phyloP scores from a whole-genome alignment of 202 grass and related monocot species.

The Panicum virgatum region DNA sequence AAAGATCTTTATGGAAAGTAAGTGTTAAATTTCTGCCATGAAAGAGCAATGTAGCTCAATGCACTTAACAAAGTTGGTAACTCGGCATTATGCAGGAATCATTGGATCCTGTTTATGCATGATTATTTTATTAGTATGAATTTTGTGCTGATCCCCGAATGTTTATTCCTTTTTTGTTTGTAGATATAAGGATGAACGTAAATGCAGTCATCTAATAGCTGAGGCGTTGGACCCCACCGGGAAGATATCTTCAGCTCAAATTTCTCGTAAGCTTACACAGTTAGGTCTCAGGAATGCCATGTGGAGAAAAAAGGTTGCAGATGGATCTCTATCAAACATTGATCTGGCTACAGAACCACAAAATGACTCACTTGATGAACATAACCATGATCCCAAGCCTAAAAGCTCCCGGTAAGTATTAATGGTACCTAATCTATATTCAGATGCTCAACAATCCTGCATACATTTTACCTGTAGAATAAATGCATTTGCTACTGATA shows the following conservation, averaged over 20 bases:
- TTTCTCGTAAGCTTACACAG: constrained; percentile 82
- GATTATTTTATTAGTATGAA: constrained; percentile 17
- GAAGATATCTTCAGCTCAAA: constrained; percentile 73
- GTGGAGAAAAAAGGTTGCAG: constrained; percentile 46
- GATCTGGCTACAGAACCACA: constrained; percentile 36
- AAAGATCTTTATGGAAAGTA: constrained; percentile 80
- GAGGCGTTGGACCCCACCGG: constrained; percentile 80
- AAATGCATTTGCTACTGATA: constrained; percentile 6
- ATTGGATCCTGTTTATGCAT: not conserved
- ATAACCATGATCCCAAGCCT: constrained; percentile 30
- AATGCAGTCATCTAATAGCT: constrained; percentile 75
- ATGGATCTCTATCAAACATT: constrained; percentile 38
- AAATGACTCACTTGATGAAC: constrained; percentile 13
- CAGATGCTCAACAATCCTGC: constrained; percentile 19
- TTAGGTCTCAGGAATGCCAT: constrained; percentile 63
- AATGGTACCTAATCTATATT: constrained; percentile 23
- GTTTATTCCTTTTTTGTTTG: constrained; percentile 44
- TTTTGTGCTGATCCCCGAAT: constrained; percentile 12
- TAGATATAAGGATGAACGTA: constrained; percentile 78
- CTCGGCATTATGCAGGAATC: not conserved
- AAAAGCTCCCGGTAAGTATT: constrained; percentile 50
- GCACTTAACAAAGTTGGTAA: constrained; percentile 15
- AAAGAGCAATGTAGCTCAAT: constrained; percentile 8
- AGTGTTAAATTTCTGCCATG: constrained; percentile 36
- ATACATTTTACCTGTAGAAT: constrained; percentile 23